Conservation (phyloP, 345 rosid species). For the Eutrema yunnanense region DNA sequence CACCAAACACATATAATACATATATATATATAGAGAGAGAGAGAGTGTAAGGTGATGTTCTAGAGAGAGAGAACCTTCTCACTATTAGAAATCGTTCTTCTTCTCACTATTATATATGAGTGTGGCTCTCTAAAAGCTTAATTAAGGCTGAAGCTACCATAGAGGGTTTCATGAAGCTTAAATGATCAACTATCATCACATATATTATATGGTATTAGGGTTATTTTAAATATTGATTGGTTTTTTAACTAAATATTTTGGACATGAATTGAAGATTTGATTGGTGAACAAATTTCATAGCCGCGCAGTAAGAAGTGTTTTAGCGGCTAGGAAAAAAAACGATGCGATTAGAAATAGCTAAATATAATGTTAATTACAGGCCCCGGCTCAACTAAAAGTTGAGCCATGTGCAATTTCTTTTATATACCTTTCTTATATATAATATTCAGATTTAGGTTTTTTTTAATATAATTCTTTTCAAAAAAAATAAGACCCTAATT, state of each 20-base stretch:
- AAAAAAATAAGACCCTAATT: no score
- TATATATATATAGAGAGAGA: background rate
- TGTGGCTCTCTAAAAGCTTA: background rate
- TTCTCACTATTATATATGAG: background rate
- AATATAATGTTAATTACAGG: no score
- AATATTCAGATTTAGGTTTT: no score
- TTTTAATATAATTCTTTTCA: no score
- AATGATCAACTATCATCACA: background rate
- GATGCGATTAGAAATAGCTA: no score
- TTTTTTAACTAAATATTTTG: background rate
- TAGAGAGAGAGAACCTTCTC: constrained; percentile 4
- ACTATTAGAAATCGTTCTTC: background rate
- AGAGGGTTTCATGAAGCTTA: background rate
- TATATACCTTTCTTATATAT: no score
- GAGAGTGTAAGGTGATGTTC: background rate
- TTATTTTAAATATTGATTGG: background rate
- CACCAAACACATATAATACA: constrained; percentile 15
- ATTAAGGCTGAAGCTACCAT: background rate
- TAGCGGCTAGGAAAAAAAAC: background rate
- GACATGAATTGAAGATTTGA: background rate
- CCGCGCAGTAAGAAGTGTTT: background rate
- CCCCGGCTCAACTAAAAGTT: no score
- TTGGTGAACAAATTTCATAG: background rate
- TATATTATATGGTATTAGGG: background rate
- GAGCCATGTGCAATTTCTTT: no score